phyloP scores from a whole-genome alignment of 192 early-diverging fungal species.

The Coemansia sp. region DNA sequence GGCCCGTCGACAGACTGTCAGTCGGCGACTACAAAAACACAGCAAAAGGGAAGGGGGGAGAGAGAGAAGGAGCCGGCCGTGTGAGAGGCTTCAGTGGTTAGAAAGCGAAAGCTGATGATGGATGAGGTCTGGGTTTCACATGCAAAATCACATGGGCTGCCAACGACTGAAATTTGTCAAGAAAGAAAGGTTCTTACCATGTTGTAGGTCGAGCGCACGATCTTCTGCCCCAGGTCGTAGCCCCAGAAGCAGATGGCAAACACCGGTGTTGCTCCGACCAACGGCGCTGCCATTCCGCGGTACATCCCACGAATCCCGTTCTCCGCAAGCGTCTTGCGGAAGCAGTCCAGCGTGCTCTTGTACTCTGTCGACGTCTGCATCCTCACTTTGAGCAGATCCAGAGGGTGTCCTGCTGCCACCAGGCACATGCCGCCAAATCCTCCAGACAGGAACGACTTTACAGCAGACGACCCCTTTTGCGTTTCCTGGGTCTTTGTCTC shows the following conservation, averaged over 20 bases:
- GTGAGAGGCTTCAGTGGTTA: neutral
- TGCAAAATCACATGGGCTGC: conserved; percentile 12
- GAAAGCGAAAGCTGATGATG: no score
- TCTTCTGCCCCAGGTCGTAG: conserved; percentile 54
- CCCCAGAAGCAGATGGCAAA: conserved; percentile 95
- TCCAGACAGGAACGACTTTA: conserved; percentile 91
- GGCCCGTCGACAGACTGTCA: conserved; percentile 63
- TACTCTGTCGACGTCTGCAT: conserved; percentile 91
- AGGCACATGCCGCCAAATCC: conserved; percentile 87
- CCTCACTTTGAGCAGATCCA: conserved; percentile 93
- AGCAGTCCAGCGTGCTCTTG: conserved; percentile 87
- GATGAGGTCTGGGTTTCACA: neutral
- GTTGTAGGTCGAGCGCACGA: conserved; percentile 46
- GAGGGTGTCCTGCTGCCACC: conserved; percentile 75
- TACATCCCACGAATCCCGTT: conserved; percentile 93
- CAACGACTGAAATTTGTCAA: neutral
- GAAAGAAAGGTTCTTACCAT: conserved; percentile 28
- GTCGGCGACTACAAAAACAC: conserved; percentile 30
- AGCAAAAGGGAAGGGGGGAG: neutral
- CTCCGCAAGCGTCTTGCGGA: conserved; percentile 86
- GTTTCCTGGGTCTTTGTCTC: conserved; percentile 16
- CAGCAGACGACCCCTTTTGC: conserved; percentile 25
- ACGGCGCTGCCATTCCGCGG: conserved; percentile 91
- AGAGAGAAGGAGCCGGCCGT: neutral
- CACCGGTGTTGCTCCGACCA: conserved; percentile 94